These are phyloP conservation scores for Scedosporium minutisporum DNA, from an alignment of 2,329 filamentous ascomycete species.

Conservation along the genomic window DNA sequence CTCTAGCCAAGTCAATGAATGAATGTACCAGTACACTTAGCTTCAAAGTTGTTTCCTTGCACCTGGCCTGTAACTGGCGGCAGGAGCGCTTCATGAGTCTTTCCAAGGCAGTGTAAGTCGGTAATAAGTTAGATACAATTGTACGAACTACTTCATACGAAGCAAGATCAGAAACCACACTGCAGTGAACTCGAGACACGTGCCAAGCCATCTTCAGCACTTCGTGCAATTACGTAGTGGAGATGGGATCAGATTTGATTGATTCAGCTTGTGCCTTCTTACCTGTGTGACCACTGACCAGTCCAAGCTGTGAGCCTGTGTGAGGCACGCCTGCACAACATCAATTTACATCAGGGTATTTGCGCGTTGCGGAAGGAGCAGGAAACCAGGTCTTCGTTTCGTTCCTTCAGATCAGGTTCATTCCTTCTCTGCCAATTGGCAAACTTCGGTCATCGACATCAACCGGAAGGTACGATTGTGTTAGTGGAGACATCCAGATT, in stretches of 20 bases:
- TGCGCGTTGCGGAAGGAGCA: neutral
- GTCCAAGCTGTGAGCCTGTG: neutral
- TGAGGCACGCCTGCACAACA: neutral
- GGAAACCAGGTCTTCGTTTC: neutral
- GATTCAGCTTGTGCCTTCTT: no score
- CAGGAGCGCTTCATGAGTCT: neutral
- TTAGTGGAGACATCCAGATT: neutral
- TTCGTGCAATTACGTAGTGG: no score
- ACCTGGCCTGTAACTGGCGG: neutral
- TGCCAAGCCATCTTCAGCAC: no score
- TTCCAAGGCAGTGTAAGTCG: neutral
- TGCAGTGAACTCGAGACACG: no score
- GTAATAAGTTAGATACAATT: no score
- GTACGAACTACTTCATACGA: neutral
- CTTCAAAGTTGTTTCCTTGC: neutral
- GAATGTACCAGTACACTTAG: neutral
- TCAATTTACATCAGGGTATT: neutral
- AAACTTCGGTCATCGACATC: neutral
- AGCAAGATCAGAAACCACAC: neutral
- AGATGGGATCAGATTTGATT: no score
- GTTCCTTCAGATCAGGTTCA: neutral
- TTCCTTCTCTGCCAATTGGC: neutral
- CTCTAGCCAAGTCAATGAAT: neutral
- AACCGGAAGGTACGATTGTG: neutral
- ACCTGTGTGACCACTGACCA: no score